Percentiles rank a stretch among this genome's conserved stretches.
These are phyloP conservation scores for Xylaria sp. DNA, from an alignment of 2,329 filamentous ascomycete genomes.

Conservation along the genomic window DNA sequence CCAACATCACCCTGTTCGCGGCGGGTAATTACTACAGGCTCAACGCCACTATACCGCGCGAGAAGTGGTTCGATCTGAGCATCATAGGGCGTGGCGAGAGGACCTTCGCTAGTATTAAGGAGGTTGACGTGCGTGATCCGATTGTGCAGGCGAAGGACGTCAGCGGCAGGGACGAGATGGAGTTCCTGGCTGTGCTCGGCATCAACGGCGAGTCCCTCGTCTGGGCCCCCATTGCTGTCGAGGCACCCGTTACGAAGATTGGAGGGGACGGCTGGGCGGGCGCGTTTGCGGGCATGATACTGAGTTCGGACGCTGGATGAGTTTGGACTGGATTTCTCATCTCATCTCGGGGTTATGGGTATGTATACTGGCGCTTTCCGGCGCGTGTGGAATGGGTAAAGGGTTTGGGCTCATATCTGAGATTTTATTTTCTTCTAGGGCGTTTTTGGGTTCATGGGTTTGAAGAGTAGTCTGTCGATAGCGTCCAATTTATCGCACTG, in stretches of 20 bases:
- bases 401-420: no score
- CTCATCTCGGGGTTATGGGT: not conserved
- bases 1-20: conserved; percentile 52
- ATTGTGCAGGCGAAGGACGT: conserved; percentile 27
- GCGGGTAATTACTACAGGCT: conserved; percentile 52
- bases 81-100: conserved; percentile 49
- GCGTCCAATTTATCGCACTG: not conserved
- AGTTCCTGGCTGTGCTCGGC: conserved; percentile 57
- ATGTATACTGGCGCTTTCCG: not conserved
- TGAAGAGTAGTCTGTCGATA: not conserved
- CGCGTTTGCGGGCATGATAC: conserved; percentile 47
- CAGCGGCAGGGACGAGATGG: conserved; percentile 39
- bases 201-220: conserved; percentile 55
- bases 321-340: not conserved
- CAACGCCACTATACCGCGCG: conserved; percentile 50
- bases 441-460: not conserved
- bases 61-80: conserved; percentile 47
- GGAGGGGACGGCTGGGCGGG: conserved; percentile 53
- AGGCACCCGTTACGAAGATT: conserved; percentile 56
- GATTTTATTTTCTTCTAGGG: no score
- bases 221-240: conserved; percentile 58
- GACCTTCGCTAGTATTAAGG: conserved; percentile 48
- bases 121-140: conserved; percentile 25
- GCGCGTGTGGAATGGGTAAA: no score
- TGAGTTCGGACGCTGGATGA: conserved; percentile 43